A percentile compares a stretch with the other conserved stretches of the same genome.
Evolutionary conservation across 768 basidiomycete species (phyloP).

Genomic region (Chalciporus piperatus): DNA sequence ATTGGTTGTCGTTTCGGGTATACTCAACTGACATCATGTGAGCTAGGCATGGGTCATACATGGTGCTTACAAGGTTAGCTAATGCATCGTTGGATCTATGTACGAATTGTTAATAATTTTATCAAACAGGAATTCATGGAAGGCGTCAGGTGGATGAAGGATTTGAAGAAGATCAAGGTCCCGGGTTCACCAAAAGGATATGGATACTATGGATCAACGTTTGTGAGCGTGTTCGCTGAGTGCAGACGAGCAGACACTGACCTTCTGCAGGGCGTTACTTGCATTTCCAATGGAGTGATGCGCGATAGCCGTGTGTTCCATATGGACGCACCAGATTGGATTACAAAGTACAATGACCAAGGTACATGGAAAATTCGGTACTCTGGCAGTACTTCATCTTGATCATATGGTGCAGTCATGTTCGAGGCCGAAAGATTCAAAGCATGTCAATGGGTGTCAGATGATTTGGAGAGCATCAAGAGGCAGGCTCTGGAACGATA

Average conservation of each 20-base stretch:
- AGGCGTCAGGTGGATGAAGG: constrained; percentile 8
- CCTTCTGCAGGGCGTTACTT: neutral
- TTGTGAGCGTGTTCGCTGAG: neutral
- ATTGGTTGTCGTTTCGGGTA: neutral
- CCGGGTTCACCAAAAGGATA: neutral
- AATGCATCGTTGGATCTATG: neutral
- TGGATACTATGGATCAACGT: neutral
- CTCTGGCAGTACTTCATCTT: neutral
- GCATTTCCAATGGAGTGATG: neutral
- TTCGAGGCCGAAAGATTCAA: constrained; percentile 15
- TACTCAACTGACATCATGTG: neutral
- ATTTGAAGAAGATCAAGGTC: neutral
- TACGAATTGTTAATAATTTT: neutral
- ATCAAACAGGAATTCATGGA: constrained; percentile 3
- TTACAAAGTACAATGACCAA: neutral
- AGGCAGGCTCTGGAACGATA: constrained; percentile 20
- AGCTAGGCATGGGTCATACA: constrained; percentile 21
- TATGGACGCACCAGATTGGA: neutral
- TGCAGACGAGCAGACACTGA: neutral
- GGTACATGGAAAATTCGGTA: too few relatives aligned
- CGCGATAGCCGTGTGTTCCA: neutral
- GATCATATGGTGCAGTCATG: constrained; percentile 11
- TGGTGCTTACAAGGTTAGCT: constrained; percentile 10
- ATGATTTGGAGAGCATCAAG: constrained; percentile 17
- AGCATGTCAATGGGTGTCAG: constrained; percentile 17